These are phyloP conservation scores for Daldinia decipiens DNA, from an alignment of 495 filamentous ascomycete genomes.

Conservation along the genomic window DNA sequence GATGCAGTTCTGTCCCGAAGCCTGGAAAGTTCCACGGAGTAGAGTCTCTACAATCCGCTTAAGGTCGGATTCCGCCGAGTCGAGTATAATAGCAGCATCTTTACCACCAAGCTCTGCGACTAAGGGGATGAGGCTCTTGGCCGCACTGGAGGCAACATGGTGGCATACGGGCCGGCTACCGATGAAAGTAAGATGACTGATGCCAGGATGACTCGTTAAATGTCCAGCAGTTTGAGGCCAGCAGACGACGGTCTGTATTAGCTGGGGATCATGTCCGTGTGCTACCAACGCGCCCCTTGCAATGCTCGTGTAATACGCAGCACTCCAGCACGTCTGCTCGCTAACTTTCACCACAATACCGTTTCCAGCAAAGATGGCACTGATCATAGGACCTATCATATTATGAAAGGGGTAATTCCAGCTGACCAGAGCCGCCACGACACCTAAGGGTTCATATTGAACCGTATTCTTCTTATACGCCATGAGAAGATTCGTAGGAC, in stretches of 20 bases:
- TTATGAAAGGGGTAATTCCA: conserved; percentile 99
- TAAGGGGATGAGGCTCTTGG: conserved; percentile 83
- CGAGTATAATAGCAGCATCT: conserved; percentile 91
- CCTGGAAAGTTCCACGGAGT: conserved; percentile 92
- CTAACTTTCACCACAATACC: conserved; percentile 90
- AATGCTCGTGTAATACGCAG: conserved; percentile 80
- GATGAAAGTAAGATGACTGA: conserved; percentile 97
- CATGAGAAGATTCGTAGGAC: conserved; percentile 90
- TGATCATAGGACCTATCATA: conserved; percentile 89
- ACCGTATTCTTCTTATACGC: conserved; percentile 95
- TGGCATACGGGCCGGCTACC: conserved; percentile 88
- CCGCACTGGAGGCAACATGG: conserved; percentile 84
- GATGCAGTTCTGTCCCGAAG: conserved; percentile 98
- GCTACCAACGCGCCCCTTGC: conserved; percentile 79
- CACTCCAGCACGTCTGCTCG: conserved; percentile 93
- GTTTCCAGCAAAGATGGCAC: conserved; percentile 91
- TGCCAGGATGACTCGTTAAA: conserved; percentile 85
- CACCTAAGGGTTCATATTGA: conserved; percentile 88
- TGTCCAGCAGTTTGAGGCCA: conserved; percentile 84
- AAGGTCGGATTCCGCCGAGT: conserved; percentile 75
- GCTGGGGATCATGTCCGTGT: conserved; percentile 83
- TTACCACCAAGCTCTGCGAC: conserved; percentile 94
- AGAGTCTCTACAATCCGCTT: conserved; percentile 78
- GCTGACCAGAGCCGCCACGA: conserved; percentile 90
- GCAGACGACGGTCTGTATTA: conserved; percentile 87